Conservation (phyloP, 768 basidiomycete genomes). For the Plicaturopsis crispa region DNA sequence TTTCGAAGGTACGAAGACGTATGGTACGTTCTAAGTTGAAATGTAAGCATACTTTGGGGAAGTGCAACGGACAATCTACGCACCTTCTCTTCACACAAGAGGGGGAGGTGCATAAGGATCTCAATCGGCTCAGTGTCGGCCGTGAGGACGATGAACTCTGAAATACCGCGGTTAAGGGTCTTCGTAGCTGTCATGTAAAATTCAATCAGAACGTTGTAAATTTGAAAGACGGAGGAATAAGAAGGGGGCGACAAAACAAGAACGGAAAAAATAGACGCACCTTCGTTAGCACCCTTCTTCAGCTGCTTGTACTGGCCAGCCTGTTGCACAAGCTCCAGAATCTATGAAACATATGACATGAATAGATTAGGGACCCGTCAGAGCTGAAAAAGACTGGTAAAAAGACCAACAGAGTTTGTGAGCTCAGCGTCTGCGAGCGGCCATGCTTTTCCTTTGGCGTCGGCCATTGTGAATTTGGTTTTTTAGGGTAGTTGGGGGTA, state of each 20-base stretch:
- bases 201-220: no score
- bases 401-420: constrained; percentile 73
- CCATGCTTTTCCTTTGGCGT: constrained; percentile 76
- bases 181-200: constrained; percentile 75
- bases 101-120: constrained; percentile 92
- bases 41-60: constrained; percentile 1
- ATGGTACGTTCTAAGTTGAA: constrained; percentile 78
- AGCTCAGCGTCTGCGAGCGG: constrained; percentile 79
- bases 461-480: constrained; percentile 43
- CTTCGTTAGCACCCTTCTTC: constrained; percentile 99
- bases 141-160: constrained; percentile 96
- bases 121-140: constrained; percentile 97
- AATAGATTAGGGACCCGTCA: neutral
- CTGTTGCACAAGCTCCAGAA: constrained; percentile 92
- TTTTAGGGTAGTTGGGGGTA: constrained; percentile 3
- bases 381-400: neutral
- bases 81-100: constrained; percentile 98
- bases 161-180: constrained; percentile 94
- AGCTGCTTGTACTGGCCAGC: constrained; percentile 96
- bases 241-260: neutral
- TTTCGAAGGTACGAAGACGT: constrained; percentile 92
- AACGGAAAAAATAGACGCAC: constrained; percentile 28
- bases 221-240: no score
- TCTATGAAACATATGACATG: constrained; percentile 36
- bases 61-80: constrained; percentile 8